Conservation (phyloP, 2,329 filamentous ascomycete genomes). For the Leptographium wingfieldii region DNA sequence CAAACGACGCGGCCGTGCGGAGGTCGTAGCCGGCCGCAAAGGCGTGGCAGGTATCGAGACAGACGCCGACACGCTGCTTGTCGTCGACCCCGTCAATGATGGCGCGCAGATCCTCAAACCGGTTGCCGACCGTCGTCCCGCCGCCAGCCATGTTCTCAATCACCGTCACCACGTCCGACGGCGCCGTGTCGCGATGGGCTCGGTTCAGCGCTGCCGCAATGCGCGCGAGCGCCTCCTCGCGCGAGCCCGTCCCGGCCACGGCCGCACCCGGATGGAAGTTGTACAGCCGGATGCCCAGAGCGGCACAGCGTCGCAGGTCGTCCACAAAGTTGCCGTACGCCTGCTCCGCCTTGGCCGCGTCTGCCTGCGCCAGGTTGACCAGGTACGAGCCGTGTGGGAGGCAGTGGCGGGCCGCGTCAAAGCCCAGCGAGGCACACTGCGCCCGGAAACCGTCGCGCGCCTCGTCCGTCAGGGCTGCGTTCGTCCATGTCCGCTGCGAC, state of each 20-base stretch:
- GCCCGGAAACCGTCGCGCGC: slow-evolving; percentile 57
- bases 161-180: slow-evolving; percentile 57
- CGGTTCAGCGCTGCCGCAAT: slow-evolving; percentile 75
- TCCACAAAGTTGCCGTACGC: slow-evolving; percentile 80
- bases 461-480: slow-evolving; percentile 59
- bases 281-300: slow-evolving; percentile 79
- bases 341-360: slow-evolving; percentile 67
- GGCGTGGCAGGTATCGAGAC: slow-evolving; percentile 91
- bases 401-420: slow-evolving; percentile 58
- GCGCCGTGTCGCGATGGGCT: slow-evolving; percentile 60
- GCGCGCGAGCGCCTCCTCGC: slow-evolving; percentile 58
- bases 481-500: slow-evolving; percentile 89
- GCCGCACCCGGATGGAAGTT: slow-evolving; percentile 93
- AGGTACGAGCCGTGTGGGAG: slow-evolving; percentile 94
- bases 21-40: slow-evolving; percentile 93
- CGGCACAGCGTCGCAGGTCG: slow-evolving; percentile 74
- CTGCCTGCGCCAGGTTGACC: slow-evolving; percentile 83
- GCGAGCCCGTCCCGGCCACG: slow-evolving; percentile 48
- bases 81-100: slow-evolving; percentile 72
- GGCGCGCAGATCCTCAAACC: slow-evolving; percentile 74
- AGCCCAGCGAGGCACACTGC: slow-evolving; percentile 55
- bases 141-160: slow-evolving; percentile 92
- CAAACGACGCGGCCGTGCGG: slow-evolving; percentile 60
- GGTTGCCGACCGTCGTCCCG: slow-evolving; percentile 76
- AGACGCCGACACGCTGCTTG: slow-evolving; percentile 79